Conservation (phyloP, 306 rosid species). For the Begonia fuchsioides region DNA sequence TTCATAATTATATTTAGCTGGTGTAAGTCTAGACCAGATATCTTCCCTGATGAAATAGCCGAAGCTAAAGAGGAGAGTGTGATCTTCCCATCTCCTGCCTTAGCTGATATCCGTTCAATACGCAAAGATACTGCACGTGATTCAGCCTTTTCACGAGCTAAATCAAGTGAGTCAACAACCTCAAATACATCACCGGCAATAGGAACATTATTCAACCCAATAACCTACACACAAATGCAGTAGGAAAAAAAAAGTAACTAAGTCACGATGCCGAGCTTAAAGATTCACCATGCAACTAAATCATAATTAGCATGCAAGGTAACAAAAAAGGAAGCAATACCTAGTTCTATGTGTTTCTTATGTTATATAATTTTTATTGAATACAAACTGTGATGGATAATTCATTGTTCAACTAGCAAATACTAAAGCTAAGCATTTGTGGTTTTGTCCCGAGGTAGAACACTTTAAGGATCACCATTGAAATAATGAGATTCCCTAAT, state of each 20-base stretch:
- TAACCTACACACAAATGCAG: conserved; percentile 34
- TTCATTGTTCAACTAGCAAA: too few species aligned
- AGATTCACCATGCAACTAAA: too few species aligned
- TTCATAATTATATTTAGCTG: conserved; percentile 81
- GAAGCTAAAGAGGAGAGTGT: conserved; percentile 98
- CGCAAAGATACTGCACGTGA: conserved; percentile 57
- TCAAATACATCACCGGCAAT: conserved; percentile 91
- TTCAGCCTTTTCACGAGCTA: conserved; percentile 90
- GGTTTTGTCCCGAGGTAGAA: too few species aligned
- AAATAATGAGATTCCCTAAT: too few species aligned
- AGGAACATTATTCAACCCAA: conserved; percentile 87
- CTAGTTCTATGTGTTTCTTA: too few species aligned
- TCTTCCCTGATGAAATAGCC: conserved; percentile 75
- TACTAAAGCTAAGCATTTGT: too few species aligned
- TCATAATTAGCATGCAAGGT: too few species aligned
- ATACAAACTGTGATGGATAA: too few species aligned
- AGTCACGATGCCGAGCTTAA: too few species aligned
- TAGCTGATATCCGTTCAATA: conserved; percentile 75
- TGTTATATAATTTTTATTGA: too few species aligned
- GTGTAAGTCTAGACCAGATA: conserved; percentile 87
- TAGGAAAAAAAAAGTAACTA: conserved; percentile 1
- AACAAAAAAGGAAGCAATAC: too few species aligned
- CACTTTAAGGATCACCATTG: too few species aligned
- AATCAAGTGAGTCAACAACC: conserved; percentile 67
- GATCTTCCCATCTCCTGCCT: conserved; percentile 95